phyloP scores from a whole-genome alignment of 495 filamentous ascomycete species.

The Massariosphaeria phaeospora region DNA sequence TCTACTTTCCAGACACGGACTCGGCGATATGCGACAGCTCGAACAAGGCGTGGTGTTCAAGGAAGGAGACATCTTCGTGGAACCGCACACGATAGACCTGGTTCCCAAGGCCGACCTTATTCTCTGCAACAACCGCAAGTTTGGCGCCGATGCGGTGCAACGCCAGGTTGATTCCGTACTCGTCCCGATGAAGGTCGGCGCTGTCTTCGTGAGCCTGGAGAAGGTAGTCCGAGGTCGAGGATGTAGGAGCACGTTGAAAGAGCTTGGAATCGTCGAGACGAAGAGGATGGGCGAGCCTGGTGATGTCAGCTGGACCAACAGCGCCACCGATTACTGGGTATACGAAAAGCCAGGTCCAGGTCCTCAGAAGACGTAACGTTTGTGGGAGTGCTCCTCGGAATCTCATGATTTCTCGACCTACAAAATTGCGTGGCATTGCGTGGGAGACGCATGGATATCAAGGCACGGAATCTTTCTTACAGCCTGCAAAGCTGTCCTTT shows the following conservation, averaged over 20 bases:
- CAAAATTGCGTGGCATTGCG: no score
- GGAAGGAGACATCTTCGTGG: neutral
- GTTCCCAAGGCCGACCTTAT: neutral
- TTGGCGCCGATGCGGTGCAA: neutral
- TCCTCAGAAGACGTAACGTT: no score
- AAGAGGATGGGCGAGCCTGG: neutral
- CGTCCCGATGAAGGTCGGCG: neutral
- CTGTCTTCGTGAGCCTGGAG: conserved; percentile 12
- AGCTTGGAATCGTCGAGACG: neutral
- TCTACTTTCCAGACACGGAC: neutral
- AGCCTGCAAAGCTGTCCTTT: no score
- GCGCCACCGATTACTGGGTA: neutral
- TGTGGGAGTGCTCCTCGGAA: no score
- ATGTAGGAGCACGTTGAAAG: neutral
- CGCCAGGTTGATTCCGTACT: conserved; percentile 1
- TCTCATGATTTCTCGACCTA: no score
- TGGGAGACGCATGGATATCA: no score
- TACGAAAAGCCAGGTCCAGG: neutral
- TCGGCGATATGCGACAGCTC: neutral
- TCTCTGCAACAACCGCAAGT: conserved; percentile 3
- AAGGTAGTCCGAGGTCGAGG: neutral
- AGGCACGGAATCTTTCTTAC: no score
- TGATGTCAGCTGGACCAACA: neutral
- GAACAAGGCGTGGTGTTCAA: neutral
- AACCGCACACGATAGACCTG: neutral